Evolutionary conservation across 768 basidiomycete species (phyloP).

Genomic region (Boletus rubroflammeus): DNA sequence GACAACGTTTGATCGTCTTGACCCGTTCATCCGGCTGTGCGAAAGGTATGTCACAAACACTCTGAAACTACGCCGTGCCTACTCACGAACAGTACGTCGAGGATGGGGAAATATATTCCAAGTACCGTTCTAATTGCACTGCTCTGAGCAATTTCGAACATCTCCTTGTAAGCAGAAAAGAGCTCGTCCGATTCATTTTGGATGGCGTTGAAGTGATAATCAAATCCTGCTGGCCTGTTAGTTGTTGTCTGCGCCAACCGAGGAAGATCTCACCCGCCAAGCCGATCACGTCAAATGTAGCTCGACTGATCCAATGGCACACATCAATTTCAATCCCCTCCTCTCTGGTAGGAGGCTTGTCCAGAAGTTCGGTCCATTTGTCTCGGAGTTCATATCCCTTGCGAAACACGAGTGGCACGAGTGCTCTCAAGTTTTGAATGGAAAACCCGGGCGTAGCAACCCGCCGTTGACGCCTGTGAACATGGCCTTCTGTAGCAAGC

Average conservation of each 20-base stretch:
- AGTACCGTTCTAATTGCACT: conserved; percentile 43
- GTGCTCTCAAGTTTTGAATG: conserved; percentile 66
- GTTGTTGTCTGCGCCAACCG: not conserved
- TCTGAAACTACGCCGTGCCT: not conserved
- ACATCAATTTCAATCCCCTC: conserved; percentile 56
- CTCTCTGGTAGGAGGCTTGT: conserved; percentile 12
- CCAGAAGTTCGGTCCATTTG: conserved; percentile 54
- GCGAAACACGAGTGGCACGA: conserved; percentile 68
- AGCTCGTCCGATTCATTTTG: conserved; percentile 75
- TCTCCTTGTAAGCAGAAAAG: conserved; percentile 76
- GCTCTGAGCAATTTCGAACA: conserved; percentile 70
- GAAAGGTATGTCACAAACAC: conserved; percentile 1
- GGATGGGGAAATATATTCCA: conserved; percentile 55
- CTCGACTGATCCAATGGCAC: conserved; percentile 75
- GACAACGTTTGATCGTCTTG: conserved; percentile 52
- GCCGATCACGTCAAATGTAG: conserved; percentile 90
- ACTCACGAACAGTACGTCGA: conserved; percentile 56
- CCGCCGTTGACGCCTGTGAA: conserved; percentile 77
- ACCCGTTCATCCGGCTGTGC: conserved; percentile 52
- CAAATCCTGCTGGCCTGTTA: conserved; percentile 57
- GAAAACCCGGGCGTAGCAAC: conserved; percentile 79
- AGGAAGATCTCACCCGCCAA: conserved; percentile 58
- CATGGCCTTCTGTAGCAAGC: conserved; percentile 72
- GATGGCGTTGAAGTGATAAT: conserved; percentile 83
- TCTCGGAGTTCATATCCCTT: conserved; percentile 63